A percentile compares a stretch with the other conserved stretches of the same genome.
These are phyloP conservation scores for Cyberlindnera bimundalis DNA, from an alignment of 805 yeast species.

Conservation along the genomic window DNA sequence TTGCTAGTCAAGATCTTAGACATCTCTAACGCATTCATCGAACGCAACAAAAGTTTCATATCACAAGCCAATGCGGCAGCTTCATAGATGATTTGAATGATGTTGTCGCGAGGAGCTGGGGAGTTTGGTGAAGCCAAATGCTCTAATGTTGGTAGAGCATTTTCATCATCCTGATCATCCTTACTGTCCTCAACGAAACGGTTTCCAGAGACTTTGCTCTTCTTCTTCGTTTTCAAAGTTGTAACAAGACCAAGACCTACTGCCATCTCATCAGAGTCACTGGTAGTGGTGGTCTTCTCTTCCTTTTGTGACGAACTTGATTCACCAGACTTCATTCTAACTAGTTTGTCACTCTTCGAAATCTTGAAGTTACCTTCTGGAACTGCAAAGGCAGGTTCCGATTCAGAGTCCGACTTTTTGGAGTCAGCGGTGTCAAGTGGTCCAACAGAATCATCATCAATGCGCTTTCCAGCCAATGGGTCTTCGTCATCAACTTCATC, in stretches of 20 bases:
- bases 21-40: slow-evolving; percentile 53
- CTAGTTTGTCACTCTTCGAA: slow-evolving; percentile 8
- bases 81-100: slow-evolving; percentile 60
- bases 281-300: slow-evolving; percentile 20
- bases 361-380: slow-evolving; percentile 25
- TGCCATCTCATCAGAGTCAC: slow-evolving; percentile 28
- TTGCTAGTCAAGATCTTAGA: slow-evolving; percentile 35
- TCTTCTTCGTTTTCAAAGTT: slow-evolving; percentile 17
- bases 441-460: slow-evolving; percentile 13
- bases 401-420: slow-evolving; percentile 14
- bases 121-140: slow-evolving; percentile 53
- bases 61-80: slow-evolving; percentile 60
- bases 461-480: slow-evolving; percentile 13
- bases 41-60: slow-evolving; percentile 56
- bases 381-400: slow-evolving; percentile 20
- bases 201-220: slow-evolving; percentile 19
- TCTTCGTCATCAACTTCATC: slow-evolving; percentile 22
- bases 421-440: slow-evolving; percentile 11
- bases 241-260: slow-evolving; percentile 27
- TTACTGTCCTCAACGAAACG: slow-evolving; percentile 20
- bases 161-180: slow-evolving; percentile 20
- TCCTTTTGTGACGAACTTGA: slow-evolving; percentile 20
- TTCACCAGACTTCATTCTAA: slow-evolving; percentile 3
- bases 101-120: slow-evolving; percentile 50
- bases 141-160: slow-evolving; percentile 46